phyloP scores from a whole-genome alignment of 116 monocot species.

The Cymodocea nodosa region DNA sequence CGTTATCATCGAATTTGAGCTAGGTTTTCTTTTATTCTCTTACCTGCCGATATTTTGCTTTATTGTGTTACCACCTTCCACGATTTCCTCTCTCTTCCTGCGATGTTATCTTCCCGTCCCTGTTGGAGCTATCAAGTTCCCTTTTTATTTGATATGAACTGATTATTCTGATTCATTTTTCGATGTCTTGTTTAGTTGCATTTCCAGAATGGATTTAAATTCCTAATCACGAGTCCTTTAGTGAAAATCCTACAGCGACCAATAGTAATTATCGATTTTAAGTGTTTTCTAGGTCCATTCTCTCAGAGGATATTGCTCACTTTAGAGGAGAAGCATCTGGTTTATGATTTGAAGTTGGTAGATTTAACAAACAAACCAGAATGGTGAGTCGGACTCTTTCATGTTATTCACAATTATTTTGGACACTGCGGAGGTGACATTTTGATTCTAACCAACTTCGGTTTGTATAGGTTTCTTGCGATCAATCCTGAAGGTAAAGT shows the following conservation, averaged over 20 bases:
- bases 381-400: slow-evolving; percentile 33
- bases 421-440: background rate
- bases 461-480: slow-evolving; percentile 49
- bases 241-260: background rate
- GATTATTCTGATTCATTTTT: no score
- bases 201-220: no score
- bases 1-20: no score
- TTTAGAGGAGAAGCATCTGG: slow-evolving; percentile 74
- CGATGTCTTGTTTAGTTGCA: no score
- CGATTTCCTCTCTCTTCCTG: no score
- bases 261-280: background rate
- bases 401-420: background rate
- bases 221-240: no score
- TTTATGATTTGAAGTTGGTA: slow-evolving; percentile 65
- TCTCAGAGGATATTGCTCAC: slow-evolving; percentile 76
- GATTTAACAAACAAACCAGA: slow-evolving; percentile 76
- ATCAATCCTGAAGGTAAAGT: slow-evolving; percentile 85
- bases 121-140: no score
- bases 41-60: no score
- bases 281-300: slow-evolving; percentile 62
- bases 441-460: background rate
- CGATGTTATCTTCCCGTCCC: no score
- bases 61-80: no score
- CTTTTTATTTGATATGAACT: no score
- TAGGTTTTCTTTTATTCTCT: no score